Percentiles rank a stretch among this genome's conserved stretches.
phyloP scores from a whole-genome alignment of 176 grass and related monocot genomes.

The Hordeum marinum region DNA sequence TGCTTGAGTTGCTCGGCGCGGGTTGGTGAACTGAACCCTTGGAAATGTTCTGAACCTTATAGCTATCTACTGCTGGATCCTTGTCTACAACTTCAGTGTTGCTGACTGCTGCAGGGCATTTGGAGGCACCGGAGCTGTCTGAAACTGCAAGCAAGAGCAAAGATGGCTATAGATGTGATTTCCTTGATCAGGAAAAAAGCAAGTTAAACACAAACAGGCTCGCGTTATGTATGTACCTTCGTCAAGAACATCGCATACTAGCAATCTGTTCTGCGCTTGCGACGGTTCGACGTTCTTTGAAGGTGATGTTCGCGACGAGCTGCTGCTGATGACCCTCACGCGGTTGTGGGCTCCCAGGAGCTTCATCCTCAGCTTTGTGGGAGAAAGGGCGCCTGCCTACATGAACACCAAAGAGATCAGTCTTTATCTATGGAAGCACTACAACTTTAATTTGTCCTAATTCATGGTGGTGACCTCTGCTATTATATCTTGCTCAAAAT shows the following conservation, averaged over 20 bases:
- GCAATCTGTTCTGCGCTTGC: conserved; percentile 51
- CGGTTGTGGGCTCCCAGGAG: conserved; percentile 62
- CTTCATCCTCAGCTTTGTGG: conserved; percentile 91
- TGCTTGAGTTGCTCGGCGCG: conserved; percentile 51
- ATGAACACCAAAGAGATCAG: conserved; percentile 21
- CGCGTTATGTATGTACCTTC: conserved; percentile 39
- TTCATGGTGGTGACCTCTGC: conserved; percentile 2
- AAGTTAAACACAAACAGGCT: conserved; percentile 7
- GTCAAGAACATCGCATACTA: conserved; percentile 57
- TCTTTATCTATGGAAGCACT: background rate
- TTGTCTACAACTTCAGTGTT: conserved; percentile 15
- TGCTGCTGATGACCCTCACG: conserved; percentile 56
- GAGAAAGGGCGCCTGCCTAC: conserved; percentile 80
- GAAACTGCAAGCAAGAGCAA: conserved; percentile 30
- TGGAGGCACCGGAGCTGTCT: conserved; percentile 51
- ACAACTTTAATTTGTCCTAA: background rate
- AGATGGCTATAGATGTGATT: conserved; percentile 8
- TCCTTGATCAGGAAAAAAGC: background rate
- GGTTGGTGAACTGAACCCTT: conserved; percentile 38
- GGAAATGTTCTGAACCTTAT: conserved; percentile 30
- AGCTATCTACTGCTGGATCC: conserved; percentile 12
- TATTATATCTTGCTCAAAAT: background rate
- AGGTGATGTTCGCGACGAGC: conserved; percentile 60
- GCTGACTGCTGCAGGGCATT: conserved; percentile 22
- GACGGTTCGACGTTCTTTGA: conserved; percentile 53